Percentiles rank a stretch among this genome's conserved stretches.
phyloP scores from a whole-genome alignment of 2,329 filamentous ascomycete species.

The Sarocladium kiliense region DNA sequence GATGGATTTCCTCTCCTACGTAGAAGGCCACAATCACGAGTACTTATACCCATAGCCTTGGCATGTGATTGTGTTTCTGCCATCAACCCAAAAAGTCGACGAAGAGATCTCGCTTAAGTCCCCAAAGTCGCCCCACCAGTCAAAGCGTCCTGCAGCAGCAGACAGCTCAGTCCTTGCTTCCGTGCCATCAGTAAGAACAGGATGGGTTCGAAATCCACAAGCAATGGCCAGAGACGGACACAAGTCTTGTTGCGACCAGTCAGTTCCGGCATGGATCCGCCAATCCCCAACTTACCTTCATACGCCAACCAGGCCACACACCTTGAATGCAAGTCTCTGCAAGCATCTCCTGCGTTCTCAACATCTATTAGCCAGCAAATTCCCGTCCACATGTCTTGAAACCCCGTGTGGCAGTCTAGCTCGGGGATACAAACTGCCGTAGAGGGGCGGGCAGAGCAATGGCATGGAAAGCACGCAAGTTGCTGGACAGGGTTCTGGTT shows the following conservation, averaged over 20 bases:
- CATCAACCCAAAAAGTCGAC: too few relatives aligned
- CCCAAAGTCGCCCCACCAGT: neutral
- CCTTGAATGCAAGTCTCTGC: neutral
- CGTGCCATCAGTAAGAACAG: neutral
- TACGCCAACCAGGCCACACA: neutral
- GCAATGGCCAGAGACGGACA: too few relatives aligned
- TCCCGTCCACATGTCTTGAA: too few relatives aligned
- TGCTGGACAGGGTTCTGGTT: too few relatives aligned
- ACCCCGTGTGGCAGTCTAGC: neutral
- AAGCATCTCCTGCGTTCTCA: neutral
- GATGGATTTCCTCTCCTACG: neutral
- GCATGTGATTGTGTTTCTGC: too few relatives aligned
- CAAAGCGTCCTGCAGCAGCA: neutral
- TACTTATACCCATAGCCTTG: neutral
- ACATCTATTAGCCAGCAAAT: neutral
- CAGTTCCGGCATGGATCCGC: too few relatives aligned
- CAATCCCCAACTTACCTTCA: too few relatives aligned
- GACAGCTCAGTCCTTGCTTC: neutral
- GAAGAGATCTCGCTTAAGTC: too few relatives aligned
- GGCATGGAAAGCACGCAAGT: neutral
- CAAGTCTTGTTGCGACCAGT: too few relatives aligned
- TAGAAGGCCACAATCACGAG: neutral
- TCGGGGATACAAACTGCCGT: slow-evolving; percentile 1
- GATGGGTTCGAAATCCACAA: too few relatives aligned
- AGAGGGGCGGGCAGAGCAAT: neutral